phyloP scores from a whole-genome alignment of 78 protist genomes.

The Polysphondylium violaceum region DNA sequence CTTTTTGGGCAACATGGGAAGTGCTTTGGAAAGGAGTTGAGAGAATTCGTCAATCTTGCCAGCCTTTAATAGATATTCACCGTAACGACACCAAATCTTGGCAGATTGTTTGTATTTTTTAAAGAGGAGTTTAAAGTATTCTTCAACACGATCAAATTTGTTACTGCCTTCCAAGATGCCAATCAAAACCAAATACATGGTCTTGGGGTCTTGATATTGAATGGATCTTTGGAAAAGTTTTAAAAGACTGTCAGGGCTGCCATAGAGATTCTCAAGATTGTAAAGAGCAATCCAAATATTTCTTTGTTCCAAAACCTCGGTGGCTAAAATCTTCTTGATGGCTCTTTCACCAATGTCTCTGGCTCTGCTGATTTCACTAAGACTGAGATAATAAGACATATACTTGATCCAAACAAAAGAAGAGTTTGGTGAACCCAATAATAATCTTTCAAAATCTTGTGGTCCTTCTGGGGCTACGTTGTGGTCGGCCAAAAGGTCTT shows the following conservation, averaged over 20 bases:
- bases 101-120: conserved; percentile 76
- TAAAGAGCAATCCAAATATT: conserved; percentile 96
- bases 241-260: conserved; percentile 76
- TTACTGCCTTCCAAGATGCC: conserved; percentile 29
- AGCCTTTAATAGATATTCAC: conserved; percentile 16
- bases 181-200: conserved; percentile 46
- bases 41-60: conserved; percentile 38
- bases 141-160: conserved; percentile 62
- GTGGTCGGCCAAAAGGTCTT: conserved; percentile 50
- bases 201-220: conserved; percentile 78
- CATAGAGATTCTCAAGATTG: conserved; percentile 94
- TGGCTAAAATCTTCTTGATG: conserved; percentile 69
- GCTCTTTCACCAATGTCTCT: conserved; percentile 94
- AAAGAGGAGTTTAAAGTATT: conserved; percentile 55
- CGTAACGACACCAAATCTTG: conserved; percentile 84
- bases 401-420: conserved; percentile 94
- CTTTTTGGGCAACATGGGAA: conserved; percentile 72
- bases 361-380: conserved; percentile 92
- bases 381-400: conserved; percentile 89
- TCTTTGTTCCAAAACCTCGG: conserved; percentile 86
- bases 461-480: conserved; percentile 80
- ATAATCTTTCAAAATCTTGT: conserved; percentile 95
- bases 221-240: conserved; percentile 85
- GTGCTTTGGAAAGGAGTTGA: conserved; percentile 39
- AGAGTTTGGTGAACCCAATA: conserved; percentile 91